These are phyloP conservation scores for Chlamydomonas schloesseri DNA, from an alignment of 139 green algal species.

Conservation along the genomic window DNA sequence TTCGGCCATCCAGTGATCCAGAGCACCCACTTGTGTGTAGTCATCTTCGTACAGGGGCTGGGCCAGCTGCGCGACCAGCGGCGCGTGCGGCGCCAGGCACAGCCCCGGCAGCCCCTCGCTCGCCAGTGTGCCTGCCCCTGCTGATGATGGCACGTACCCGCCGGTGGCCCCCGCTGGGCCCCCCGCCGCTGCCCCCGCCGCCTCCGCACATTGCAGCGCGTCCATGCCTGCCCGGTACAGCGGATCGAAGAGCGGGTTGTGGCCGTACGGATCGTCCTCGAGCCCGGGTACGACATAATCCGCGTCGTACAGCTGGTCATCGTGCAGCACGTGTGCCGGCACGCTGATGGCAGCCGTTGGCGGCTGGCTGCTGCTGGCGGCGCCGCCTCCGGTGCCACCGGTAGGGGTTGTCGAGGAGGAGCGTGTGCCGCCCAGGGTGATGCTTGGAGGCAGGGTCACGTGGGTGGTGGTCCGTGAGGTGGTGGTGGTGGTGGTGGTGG, in stretches of 20 bases:
- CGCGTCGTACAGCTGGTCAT: constrained; percentile 11
- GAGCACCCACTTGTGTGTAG: neutral
- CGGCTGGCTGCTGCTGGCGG: neutral
- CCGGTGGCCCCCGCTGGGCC: too few relatives aligned
- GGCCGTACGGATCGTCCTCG: neutral
- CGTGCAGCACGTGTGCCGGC: neutral
- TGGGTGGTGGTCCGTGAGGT: too few relatives aligned
- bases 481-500: too few relatives aligned
- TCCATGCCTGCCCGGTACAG: constrained; percentile 27
- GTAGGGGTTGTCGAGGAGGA: too few relatives aligned
- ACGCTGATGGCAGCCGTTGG: too few relatives aligned
- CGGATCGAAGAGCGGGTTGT: constrained; percentile 34
- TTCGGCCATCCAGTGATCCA: too few relatives aligned
- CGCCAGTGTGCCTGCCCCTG: neutral
- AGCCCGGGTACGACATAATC: constrained; percentile 24
- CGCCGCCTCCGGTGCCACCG: too few relatives aligned
- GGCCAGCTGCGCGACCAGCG: constrained; percentile 6
- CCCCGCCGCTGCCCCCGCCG: too few relatives aligned
- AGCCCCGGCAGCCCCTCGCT: neutral
- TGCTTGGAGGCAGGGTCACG: too few relatives aligned
- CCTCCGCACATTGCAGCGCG: neutral
- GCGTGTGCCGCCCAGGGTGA: too few relatives aligned
- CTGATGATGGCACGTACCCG: too few relatives aligned
- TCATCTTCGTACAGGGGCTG: constrained; percentile 40
- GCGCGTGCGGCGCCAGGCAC: constrained; percentile 32